phyloP scores from a whole-genome alignment of 2,329 filamentous ascomycete genomes.

The Aspergillus neoniger region DNA sequence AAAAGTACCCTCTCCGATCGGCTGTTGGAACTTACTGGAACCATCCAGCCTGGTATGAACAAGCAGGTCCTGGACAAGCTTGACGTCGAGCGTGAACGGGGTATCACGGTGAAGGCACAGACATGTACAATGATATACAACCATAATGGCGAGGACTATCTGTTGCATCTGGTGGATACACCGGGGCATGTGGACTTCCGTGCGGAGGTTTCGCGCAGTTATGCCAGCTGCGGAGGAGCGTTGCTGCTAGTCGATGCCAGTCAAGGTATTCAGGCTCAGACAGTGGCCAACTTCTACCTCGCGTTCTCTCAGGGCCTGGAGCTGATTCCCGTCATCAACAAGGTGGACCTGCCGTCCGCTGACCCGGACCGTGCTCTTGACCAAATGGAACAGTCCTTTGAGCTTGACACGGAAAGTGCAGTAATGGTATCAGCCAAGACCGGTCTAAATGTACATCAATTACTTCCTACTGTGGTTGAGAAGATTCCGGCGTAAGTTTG shows the following conservation, averaged over 20 bases:
- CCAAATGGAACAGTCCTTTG: conserved; percentile 84
- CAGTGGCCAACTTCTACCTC: conserved; percentile 97
- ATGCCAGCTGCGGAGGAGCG: conserved; percentile 93
- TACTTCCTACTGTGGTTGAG: conserved; percentile 83
- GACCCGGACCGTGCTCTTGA: conserved; percentile 83
- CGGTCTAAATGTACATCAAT: conserved; percentile 78
- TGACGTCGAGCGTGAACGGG: conserved; percentile 91
- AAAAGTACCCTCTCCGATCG: conserved; percentile 95
- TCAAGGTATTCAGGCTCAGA: conserved; percentile 96
- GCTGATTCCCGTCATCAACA: conserved; percentile 92
- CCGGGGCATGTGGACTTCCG: conserved; percentile 97
- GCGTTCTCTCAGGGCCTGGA: conserved; percentile 88
- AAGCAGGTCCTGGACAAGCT: conserved; percentile 97
- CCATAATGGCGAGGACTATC: conserved; percentile 80
- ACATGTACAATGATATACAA: conserved; percentile 98
- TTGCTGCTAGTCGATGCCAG: conserved; percentile 91
- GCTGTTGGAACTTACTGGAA: conserved; percentile 89
- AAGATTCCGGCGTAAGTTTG: conserved; percentile 68
- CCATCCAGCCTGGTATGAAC: conserved; percentile 80
- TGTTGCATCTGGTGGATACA: conserved; percentile 93
- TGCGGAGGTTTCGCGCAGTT: conserved; percentile 91
- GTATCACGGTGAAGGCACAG: conserved; percentile 98
- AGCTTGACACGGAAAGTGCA: conserved; percentile 75
- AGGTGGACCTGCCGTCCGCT: conserved; percentile 88
- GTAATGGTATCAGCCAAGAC: conserved; percentile 90